Conservation (phyloP, 345 rosid genomes). For the Eucalyptus albens region DNA sequence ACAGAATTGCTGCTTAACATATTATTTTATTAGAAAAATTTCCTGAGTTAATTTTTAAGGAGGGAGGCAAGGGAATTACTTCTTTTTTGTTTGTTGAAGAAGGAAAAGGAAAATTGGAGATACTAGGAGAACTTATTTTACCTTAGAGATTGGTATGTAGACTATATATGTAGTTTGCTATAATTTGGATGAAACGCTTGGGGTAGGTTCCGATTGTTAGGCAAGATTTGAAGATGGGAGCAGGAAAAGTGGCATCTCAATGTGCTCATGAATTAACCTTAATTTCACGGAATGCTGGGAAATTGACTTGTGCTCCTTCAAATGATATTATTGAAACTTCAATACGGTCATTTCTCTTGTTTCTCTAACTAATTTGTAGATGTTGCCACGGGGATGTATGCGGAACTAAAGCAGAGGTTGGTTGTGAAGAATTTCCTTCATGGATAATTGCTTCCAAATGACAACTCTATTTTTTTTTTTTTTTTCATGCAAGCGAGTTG, state of each 20-base stretch:
- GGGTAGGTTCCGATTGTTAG: slow-evolving; percentile 9
- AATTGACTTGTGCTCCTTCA: not conserved
- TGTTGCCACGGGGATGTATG: slow-evolving; percentile 78
- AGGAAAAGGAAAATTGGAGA: not conserved
- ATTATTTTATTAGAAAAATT: not conserved
- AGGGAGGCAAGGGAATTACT: not conserved
- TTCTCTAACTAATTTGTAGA: slow-evolving; percentile 22
- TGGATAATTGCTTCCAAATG: not conserved
- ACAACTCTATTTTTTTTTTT: not conserved
- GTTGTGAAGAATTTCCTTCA: not conserved
- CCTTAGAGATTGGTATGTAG: not conserved
- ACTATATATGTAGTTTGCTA: not conserved
- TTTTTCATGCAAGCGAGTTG: not conserved
- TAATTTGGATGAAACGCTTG: not conserved
- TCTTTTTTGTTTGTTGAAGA: not conserved
- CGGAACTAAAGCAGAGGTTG: slow-evolving; percentile 65
- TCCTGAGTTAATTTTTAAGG: not conserved
- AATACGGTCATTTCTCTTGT: not conserved
- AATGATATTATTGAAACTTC: not conserved
- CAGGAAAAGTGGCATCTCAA: slow-evolving; percentile 73
- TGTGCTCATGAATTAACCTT: slow-evolving; percentile 53
- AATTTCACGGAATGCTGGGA: not conserved
- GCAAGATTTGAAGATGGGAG: slow-evolving; percentile 82
- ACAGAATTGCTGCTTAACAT: not conserved
- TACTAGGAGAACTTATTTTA: no score